These are phyloP conservation scores for Fagus sylvatica DNA, from an alignment of 306 rosid genomes.

Conservation along the genomic window DNA sequence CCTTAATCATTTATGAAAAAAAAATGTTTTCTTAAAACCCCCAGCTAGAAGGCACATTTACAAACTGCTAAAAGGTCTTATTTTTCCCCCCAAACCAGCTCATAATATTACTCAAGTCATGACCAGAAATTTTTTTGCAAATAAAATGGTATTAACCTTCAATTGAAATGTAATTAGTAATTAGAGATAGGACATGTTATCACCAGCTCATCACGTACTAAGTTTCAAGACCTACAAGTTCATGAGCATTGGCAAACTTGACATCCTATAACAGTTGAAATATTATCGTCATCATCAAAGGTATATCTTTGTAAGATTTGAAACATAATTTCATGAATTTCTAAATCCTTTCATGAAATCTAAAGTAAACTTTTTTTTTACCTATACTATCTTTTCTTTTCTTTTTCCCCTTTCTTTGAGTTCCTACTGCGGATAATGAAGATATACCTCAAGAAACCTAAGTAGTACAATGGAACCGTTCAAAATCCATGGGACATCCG, in stretches of 20 bases:
- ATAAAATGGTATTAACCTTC: background rate
- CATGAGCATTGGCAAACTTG: background rate
- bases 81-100: too few relatives aligned
- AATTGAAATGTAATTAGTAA: background rate
- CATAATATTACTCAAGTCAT: too few relatives aligned
- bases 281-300: background rate
- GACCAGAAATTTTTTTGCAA: too few relatives aligned
- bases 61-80: too few relatives aligned
- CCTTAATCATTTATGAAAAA: too few relatives aligned
- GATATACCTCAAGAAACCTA: conserved; percentile 27
- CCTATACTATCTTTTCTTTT: conserved; percentile 32
- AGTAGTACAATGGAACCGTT: background rate
- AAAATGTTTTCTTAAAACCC: too few relatives aligned
- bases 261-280: background rate
- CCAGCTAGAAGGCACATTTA: too few relatives aligned
- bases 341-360: background rate
- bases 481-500: conserved; percentile 18
- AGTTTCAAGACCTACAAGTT: background rate
- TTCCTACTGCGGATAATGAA: conserved; percentile 28
- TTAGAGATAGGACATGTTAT: background rate
- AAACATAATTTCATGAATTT: background rate
- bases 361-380: conserved; percentile 4
- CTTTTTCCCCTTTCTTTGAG: conserved; percentile 25
- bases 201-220: background rate
- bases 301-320: background rate